A percentile compares a stretch with the other conserved stretches of the same genome.
phyloP scores from a whole-genome alignment of 208 protist genomes.

The Leishmania tarentolae region DNA sequence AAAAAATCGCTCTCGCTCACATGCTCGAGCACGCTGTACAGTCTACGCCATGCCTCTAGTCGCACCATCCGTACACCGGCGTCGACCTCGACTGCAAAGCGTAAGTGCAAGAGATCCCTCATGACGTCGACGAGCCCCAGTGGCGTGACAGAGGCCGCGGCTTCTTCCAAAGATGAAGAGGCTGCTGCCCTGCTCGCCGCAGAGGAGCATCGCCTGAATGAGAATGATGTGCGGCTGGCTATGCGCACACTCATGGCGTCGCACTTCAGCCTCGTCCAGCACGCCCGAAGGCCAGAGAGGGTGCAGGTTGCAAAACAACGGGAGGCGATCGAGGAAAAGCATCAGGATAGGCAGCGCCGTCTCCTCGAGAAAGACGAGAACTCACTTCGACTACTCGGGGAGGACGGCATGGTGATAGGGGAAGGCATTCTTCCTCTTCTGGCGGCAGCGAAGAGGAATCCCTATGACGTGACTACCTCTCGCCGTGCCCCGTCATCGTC shows the following conservation, averaged over 20 bases:
- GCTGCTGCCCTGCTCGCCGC: background rate
- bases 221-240: conserved; percentile 74
- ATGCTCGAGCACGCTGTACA: background rate
- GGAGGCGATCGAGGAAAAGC: conserved; percentile 2
- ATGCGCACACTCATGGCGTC: conserved; percentile 76
- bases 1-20: background rate
- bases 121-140: background rate
- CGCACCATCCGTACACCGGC: background rate
- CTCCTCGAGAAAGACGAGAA: conserved; percentile 70
- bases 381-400: conserved; percentile 53
- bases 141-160: background rate
- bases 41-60: conserved; percentile 1
- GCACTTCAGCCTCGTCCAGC: conserved; percentile 41
- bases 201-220: conserved; percentile 48
- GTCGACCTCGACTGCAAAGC: background rate
- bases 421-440: conserved; percentile 64
- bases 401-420: conserved; percentile 44
- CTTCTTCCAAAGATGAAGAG: background rate
- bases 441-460: background rate
- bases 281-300: conserved; percentile 29
- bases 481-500: background rate
- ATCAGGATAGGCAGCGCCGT: conserved; percentile 44
- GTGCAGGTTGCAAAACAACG: conserved; percentile 41
- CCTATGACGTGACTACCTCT: background rate
- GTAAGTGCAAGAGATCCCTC: background rate